phyloP scores from a whole-genome alignment of 164 flowering plant genomes.

The Cinnamomum chago region DNA sequence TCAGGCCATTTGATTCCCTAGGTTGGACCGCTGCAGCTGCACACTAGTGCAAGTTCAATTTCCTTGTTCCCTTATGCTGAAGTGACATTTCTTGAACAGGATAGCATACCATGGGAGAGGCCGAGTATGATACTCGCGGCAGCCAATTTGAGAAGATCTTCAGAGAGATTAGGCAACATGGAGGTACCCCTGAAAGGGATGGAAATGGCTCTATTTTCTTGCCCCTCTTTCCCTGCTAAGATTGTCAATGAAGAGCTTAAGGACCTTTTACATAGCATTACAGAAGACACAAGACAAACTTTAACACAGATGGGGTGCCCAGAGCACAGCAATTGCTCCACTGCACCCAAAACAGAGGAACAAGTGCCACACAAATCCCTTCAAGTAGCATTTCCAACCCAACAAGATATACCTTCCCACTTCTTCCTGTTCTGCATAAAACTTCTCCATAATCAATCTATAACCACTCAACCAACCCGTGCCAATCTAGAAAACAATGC shows the following conservation, averaged over 20 bases:
- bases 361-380: slow-evolving; percentile 23
- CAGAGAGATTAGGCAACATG: slow-evolving; percentile 39
- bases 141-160: slow-evolving; percentile 19
- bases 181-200: slow-evolving; percentile 64
- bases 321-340: slow-evolving; percentile 27
- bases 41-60: background rate
- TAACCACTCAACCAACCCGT: slow-evolving; percentile 7
- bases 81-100: slow-evolving; percentile 35
- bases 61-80: slow-evolving; percentile 3
- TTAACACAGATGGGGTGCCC: slow-evolving; percentile 28
- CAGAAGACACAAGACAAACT: slow-evolving; percentile 26
- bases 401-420: slow-evolving; percentile 45
- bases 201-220: slow-evolving; percentile 50
- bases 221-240: slow-evolving; percentile 29
- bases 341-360: slow-evolving; percentile 34
- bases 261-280: slow-evolving; percentile 20
- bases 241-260: slow-evolving; percentile 29
- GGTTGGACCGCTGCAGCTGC: too few species aligned
- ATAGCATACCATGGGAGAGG: slow-evolving; percentile 73
- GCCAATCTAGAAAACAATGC: background rate
- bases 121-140: slow-evolving; percentile 26
- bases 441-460: slow-evolving; percentile 33
- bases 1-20: too few species aligned
- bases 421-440: slow-evolving; percentile 79
- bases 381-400: slow-evolving; percentile 25